A percentile compares a stretch with the other conserved stretches of the same genome.
Conservation (phyloP, 306 rosid species). For the Pyrus betulifolia region DNA sequence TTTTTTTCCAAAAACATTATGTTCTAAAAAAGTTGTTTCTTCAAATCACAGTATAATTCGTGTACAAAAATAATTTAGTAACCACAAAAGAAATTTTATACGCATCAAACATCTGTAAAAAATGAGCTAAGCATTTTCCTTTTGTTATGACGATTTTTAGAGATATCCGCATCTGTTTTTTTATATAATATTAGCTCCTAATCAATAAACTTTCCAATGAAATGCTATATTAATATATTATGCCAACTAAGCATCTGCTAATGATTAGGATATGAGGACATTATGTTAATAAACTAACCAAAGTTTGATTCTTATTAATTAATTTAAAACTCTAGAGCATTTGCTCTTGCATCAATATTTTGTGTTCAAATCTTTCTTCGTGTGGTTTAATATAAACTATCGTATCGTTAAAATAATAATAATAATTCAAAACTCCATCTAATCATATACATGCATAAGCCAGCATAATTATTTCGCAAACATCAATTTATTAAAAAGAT, state of each 20-base stretch:
- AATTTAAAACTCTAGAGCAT: neutral
- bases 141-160: neutral
- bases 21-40: no score
- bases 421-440: neutral
- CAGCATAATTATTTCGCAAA: neutral
- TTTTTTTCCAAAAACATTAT: neutral
- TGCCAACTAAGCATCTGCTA: slow-evolving; percentile 8
- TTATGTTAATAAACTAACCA: neutral
- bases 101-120: no score
- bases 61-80: no score
- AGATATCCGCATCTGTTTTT: neutral
- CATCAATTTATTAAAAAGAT: neutral
- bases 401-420: no score
- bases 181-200: neutral
- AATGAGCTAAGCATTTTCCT: no score
- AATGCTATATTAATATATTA: neutral
- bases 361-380: no score
- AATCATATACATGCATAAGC: neutral
- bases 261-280: neutral
- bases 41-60: no score
- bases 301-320: neutral
- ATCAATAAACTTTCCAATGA: neutral
- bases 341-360: no score
- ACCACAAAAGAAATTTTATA: no score
- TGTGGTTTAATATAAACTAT: no score